phyloP scores from a whole-genome alignment of 345 rosid species.

The Bruguiera parviflora region DNA sequence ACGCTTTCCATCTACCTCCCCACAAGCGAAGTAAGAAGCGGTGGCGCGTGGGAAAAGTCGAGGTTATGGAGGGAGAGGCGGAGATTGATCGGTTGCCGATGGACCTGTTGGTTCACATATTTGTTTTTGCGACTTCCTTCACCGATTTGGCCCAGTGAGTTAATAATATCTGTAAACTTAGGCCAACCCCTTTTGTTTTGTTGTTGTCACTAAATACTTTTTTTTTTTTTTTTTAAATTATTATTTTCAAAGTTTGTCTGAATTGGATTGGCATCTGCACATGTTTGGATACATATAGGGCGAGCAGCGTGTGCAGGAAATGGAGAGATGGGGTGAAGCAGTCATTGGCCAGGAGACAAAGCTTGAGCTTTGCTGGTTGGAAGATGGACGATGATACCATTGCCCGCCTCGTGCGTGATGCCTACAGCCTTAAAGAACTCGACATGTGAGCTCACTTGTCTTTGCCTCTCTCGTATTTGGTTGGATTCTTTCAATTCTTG shows the following conservation, averaged over 20 bases:
- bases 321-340: slow-evolving; percentile 87
- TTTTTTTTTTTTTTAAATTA: background rate
- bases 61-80: slow-evolving; percentile 46
- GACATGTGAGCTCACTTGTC: slow-evolving; percentile 53
- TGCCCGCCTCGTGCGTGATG: slow-evolving; percentile 61
- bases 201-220: too few species aligned
- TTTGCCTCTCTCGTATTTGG: background rate
- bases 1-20: background rate
- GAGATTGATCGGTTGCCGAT: slow-evolving; percentile 74
- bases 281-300: slow-evolving; percentile 35
- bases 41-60: background rate
- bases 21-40: background rate
- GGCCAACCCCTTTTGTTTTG: background rate
- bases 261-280: background rate
- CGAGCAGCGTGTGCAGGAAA: slow-evolving; percentile 75
- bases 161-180: background rate
- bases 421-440: slow-evolving; percentile 78
- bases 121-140: slow-evolving; percentile 58
- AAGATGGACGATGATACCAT: slow-evolving; percentile 85
- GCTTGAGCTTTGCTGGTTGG: slow-evolving; percentile 72
- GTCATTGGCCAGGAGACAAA: slow-evolving; percentile 60
- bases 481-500: background rate
- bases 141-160: slow-evolving; percentile 81
- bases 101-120: slow-evolving; percentile 71
- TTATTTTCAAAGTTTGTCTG: background rate